Conservation (phyloP, 257 asterid species). For the Solanum ossicruentum region DNA sequence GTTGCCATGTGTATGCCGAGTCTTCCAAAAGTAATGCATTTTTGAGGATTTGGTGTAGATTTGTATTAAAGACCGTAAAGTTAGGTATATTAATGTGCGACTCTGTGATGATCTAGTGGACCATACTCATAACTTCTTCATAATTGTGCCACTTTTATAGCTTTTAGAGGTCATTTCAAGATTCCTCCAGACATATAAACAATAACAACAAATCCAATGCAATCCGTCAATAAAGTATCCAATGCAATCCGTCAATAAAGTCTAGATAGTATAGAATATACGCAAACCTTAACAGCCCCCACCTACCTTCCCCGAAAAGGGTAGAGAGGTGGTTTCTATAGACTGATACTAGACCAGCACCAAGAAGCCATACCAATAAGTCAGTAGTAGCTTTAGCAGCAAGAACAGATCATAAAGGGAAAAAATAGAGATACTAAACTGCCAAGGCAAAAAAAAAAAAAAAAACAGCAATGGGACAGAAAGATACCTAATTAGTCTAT, state of each 20-base stretch:
- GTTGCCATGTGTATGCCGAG: too few species aligned
- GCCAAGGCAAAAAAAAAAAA: neutral
- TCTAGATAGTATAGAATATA: fast-evolving
- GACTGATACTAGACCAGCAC: neutral
- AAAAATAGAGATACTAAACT: neutral
- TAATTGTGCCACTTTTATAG: too few species aligned
- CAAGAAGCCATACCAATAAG: neutral
- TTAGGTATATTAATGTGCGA: too few species aligned
- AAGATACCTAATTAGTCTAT: neutral
- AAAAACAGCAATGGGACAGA: neutral
- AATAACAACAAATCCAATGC: neutral
- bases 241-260: too few species aligned
- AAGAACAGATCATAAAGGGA: neutral
- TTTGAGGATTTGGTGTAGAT: too few species aligned
- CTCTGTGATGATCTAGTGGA: too few species aligned
- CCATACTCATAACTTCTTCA: too few species aligned
- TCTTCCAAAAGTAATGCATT: too few species aligned
- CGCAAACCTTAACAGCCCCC: neutral
- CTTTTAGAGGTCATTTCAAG: too few species aligned
- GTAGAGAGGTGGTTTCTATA: neutral
- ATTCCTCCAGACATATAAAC: neutral
- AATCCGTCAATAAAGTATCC: neutral
- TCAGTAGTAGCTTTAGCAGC: neutral
- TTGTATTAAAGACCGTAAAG: too few species aligned
- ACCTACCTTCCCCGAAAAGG: neutral